phyloP scores from a whole-genome alignment of 202 grass and related monocot genomes.

The Carex arenaria region DNA sequence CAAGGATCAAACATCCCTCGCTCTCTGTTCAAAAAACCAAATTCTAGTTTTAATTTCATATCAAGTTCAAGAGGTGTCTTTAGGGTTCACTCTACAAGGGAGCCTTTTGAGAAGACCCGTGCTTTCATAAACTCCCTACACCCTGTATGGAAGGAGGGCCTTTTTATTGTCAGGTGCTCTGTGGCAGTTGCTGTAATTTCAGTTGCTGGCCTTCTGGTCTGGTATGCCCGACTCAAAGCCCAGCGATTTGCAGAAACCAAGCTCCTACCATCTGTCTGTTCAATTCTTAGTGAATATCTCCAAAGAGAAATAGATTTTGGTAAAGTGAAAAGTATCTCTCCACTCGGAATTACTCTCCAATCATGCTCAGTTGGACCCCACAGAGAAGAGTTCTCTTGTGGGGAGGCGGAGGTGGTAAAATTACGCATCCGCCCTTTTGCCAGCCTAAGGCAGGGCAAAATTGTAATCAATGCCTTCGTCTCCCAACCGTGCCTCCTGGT shows the following conservation, averaged over 20 bases:
- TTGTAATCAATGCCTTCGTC: slow-evolving; percentile 86
- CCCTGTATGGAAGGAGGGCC: slow-evolving; percentile 74
- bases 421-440: slow-evolving; percentile 75
- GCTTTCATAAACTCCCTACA: slow-evolving; percentile 52
- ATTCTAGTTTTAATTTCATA: not conserved
- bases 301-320: slow-evolving; percentile 86
- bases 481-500: slow-evolving; percentile 67
- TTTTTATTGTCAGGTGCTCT: slow-evolving; percentile 88
- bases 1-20: slow-evolving; percentile 16
- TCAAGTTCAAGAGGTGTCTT: slow-evolving; percentile 39
- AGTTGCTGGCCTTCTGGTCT: slow-evolving; percentile 62
- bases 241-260: slow-evolving; percentile 64
- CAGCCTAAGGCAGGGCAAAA: slow-evolving; percentile 66
- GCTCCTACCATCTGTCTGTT: slow-evolving; percentile 71
- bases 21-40: slow-evolving; percentile 35
- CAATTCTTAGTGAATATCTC: slow-evolving; percentile 59
- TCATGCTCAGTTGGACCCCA: slow-evolving; percentile 87
- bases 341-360: slow-evolving; percentile 80
- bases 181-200: slow-evolving; percentile 67
- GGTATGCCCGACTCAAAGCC: slow-evolving; percentile 72
- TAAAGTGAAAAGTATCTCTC: slow-evolving; percentile 73
- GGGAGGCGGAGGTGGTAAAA: slow-evolving; percentile 63
- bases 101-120: slow-evolving; percentile 34
- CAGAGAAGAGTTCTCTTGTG: slow-evolving; percentile 88
- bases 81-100: slow-evolving; percentile 15